Percentiles rank a stretch among this genome's conserved stretches.
Conservation (phyloP, 2,329 filamentous ascomycete genomes). For the Paracamarosporium sp. region DNA sequence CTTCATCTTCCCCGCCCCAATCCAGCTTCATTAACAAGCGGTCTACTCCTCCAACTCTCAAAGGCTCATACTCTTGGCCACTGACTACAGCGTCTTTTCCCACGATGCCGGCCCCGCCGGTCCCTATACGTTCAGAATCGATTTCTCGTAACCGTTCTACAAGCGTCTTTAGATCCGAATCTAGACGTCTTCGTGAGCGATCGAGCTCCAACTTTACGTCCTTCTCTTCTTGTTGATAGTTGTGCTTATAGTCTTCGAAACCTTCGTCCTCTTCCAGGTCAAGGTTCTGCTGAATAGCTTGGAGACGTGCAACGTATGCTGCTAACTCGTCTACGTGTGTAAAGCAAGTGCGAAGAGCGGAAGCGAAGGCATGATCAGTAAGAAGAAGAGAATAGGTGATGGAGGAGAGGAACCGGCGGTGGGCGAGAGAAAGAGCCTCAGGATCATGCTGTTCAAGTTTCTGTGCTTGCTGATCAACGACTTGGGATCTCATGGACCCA, state of each 20-base stretch:
- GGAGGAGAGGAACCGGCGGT: conserved; percentile 75
- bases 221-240: conserved; percentile 71
- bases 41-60: conserved; percentile 80
- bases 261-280: conserved; percentile 85
- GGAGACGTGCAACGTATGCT: conserved; percentile 76
- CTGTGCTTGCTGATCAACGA: conserved; percentile 2
- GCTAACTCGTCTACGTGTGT: conserved; percentile 82
- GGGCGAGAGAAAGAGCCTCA: conserved; percentile 80
- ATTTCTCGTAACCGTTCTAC: conserved; percentile 65
- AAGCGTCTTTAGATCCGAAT: conserved; percentile 69
- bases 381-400: conserved; percentile 72
- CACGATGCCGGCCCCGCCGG: conserved; percentile 20
- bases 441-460: conserved; percentile 71
- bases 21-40: conserved; percentile 91
- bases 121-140: conserved; percentile 58
- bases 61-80: conserved; percentile 69
- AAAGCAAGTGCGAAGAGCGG: conserved; percentile 70
- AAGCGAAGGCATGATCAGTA: conserved; percentile 68
- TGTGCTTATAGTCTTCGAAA: conserved; percentile 64
- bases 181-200: conserved; percentile 69
- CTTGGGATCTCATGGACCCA: conserved; percentile 6
- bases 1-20: conserved; percentile 51
- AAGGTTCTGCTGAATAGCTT: conserved; percentile 76
- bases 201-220: conserved; percentile 71
- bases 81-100: conserved; percentile 19